These are phyloP conservation scores for Astrothelium subdiscretum DNA, from an alignment of 495 filamentous ascomycete species.

Conservation along the genomic window DNA sequence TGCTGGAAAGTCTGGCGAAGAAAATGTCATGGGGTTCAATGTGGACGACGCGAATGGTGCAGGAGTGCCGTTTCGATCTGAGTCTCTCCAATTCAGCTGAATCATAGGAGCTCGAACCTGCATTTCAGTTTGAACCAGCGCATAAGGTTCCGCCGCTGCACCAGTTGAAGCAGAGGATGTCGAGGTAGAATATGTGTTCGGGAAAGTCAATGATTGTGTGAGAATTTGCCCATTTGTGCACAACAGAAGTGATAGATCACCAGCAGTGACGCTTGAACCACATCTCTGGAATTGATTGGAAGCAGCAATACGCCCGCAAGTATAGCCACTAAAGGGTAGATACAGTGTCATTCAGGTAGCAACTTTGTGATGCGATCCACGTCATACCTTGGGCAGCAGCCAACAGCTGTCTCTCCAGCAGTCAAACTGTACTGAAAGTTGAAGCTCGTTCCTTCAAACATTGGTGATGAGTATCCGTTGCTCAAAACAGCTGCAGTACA, in stretches of 20 bases:
- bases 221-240: too few species aligned
- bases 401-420: not conserved
- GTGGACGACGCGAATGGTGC: not conserved
- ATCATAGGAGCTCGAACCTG: not conserved
- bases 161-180: not conserved
- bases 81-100: not conserved
- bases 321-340: not conserved
- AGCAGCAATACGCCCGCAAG: not conserved
- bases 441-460: not conserved
- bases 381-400: not conserved
- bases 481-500: not conserved
- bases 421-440: not conserved
- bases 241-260: too few species aligned
- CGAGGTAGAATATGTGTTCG: not conserved
- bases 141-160: not conserved
- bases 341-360: not conserved
- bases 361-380: not conserved
- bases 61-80: not conserved
- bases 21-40: not conserved
- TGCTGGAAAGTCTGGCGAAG: not conserved
- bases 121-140: not conserved
- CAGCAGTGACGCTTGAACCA: too few species aligned
- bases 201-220: not conserved
- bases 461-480: not conserved
- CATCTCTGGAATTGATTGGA: not conserved